These are phyloP conservation scores for Basidiobolus meristosporus DNA, from an alignment of 371 early-diverging fungal species.

Conservation along the genomic window DNA sequence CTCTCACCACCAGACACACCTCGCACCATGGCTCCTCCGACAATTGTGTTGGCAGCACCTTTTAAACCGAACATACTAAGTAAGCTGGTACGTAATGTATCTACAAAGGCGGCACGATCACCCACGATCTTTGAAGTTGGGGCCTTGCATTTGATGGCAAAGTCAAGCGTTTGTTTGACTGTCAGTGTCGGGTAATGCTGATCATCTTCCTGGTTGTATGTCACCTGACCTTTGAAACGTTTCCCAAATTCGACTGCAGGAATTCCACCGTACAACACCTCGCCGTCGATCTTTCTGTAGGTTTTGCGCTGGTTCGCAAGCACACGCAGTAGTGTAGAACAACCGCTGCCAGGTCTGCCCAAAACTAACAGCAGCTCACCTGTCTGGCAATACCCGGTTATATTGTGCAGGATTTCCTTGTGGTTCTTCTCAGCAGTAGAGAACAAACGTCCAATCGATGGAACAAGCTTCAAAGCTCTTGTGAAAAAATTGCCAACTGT, in stretches of 20 bases:
- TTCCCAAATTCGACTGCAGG: constrained; percentile 21
- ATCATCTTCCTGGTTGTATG: constrained; percentile 51
- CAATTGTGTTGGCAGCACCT: constrained; percentile 44
- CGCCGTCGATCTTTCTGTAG: constrained; percentile 21
- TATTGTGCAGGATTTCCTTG: constrained; percentile 17
- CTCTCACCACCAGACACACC: constrained; percentile 76
- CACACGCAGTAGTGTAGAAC: constrained; percentile 40
- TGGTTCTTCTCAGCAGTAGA: too few species aligned
- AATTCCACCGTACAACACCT: constrained; percentile 39
- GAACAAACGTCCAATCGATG: too few species aligned
- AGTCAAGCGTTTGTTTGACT: constrained; percentile 23
- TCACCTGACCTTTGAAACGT: constrained; percentile 25
- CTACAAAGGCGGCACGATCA: too few species aligned
- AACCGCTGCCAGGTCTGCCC: constrained; percentile 49
- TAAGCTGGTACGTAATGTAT: too few species aligned
- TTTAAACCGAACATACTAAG: constrained; percentile 53
- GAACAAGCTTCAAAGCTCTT: too few species aligned
- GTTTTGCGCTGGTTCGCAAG: constrained; percentile 35
- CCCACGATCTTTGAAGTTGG: too few species aligned
- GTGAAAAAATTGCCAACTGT: neutral
- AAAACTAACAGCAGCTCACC: constrained; percentile 54
- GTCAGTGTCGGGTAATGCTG: constrained; percentile 36
- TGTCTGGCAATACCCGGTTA: constrained; percentile 32
- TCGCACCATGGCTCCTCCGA: constrained; percentile 64
- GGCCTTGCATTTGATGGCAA: too few species aligned